Evolutionary conservation across 2,329 filamentous ascomycete genomes (phyloP).

Genomic region (Hypoxylon sp.): DNA sequence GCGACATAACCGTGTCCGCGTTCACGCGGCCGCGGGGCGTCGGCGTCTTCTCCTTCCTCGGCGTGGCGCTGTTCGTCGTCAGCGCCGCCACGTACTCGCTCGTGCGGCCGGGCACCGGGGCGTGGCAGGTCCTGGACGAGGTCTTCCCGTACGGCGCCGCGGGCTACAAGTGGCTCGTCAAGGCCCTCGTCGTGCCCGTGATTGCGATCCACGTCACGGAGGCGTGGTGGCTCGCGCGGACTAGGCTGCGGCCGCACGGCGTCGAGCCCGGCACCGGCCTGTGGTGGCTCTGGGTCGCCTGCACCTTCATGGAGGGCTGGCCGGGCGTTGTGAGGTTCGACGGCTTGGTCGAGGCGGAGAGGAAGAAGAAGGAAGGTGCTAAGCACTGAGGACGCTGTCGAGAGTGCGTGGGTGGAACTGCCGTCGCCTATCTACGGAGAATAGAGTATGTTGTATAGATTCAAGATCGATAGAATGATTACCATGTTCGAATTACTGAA

Average conservation of each 20-base stretch:
- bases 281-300: slow-evolving; percentile 68
- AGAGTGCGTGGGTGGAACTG: neutral
- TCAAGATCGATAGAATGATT: neutral
- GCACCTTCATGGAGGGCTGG: slow-evolving; percentile 67
- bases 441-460: neutral
- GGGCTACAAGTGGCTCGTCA: slow-evolving; percentile 70
- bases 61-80: slow-evolving; percentile 67
- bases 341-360: slow-evolving; percentile 59
- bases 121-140: slow-evolving; percentile 63
- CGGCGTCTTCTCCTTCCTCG: slow-evolving; percentile 66
- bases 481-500: neutral
- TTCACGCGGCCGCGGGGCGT: slow-evolving; percentile 59
- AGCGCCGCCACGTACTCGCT: slow-evolving; percentile 62
- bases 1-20: slow-evolving; percentile 58
- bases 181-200: slow-evolving; percentile 69
- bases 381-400: slow-evolving; percentile 54
- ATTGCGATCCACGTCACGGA: slow-evolving; percentile 75
- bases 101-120: slow-evolving; percentile 64
- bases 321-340: slow-evolving; percentile 66
- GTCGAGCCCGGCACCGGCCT: slow-evolving; percentile 59
- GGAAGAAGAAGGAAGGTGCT: slow-evolving; percentile 56
- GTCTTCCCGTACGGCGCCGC: slow-evolving; percentile 68
- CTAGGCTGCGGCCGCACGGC: slow-evolving; percentile 61
- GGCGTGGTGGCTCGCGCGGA: slow-evolving; percentile 64
- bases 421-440: neutral